phyloP scores from a whole-genome alignment of 2,329 filamentous ascomycete species.

The Coniella vitis region DNA sequence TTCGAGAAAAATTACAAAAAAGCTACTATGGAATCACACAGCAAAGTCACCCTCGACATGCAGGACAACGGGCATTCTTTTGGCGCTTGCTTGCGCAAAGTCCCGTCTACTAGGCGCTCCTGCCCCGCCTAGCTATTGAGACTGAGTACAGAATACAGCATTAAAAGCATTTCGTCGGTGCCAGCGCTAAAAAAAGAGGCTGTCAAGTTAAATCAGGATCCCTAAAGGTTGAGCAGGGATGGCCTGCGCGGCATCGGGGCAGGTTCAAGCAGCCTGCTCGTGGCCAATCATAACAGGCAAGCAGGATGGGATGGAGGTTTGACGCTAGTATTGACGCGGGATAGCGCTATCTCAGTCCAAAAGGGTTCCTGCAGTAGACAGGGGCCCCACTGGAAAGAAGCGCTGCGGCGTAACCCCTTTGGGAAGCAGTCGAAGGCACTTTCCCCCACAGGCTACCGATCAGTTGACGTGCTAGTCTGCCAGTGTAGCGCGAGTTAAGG shows the following conservation, averaged over 20 bases:
- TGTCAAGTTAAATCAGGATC: conserved; percentile 2
- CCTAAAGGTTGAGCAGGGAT: background rate
- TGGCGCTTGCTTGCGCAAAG: background rate
- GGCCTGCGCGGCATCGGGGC: background rate
- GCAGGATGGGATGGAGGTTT: conserved; percentile 8
- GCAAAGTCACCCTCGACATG: too few species aligned
- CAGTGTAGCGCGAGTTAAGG: too few species aligned
- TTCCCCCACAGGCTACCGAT: too few species aligned
- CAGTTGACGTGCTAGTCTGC: too few species aligned
- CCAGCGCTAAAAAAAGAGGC: too few species aligned
- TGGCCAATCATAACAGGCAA: conserved; percentile 5
- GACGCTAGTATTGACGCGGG: conserved; percentile 10
- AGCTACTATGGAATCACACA: too few species aligned
- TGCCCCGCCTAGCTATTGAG: background rate
- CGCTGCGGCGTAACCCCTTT: background rate
- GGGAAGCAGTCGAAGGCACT: too few species aligned
- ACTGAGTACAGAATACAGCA: too few species aligned
- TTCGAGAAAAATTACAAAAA: too few species aligned
- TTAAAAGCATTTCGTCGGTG: too few species aligned
- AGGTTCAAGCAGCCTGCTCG: background rate
- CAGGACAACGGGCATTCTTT: too few species aligned
- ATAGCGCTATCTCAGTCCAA: conserved; percentile 10
- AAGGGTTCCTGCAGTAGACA: conserved; percentile 15
- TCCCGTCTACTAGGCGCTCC: too few species aligned
- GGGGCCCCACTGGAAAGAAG: background rate